Base-by-base conservation (phyloP, 768 basidiomycete genomes). In the Holtermannia corniformis region DNA sequence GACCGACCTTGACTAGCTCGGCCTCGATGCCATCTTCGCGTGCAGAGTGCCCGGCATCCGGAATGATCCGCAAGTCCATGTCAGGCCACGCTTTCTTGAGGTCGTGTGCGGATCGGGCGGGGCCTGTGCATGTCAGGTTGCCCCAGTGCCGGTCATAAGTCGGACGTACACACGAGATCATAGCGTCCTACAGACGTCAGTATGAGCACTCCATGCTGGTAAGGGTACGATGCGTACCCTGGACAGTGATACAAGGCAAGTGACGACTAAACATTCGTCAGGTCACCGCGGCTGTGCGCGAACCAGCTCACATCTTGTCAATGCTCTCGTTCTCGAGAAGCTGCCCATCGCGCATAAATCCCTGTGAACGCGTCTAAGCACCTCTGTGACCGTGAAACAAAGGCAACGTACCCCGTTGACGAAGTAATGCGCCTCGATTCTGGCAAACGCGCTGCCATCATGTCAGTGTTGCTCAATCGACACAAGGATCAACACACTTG, bases 1-100 rank as follows among this genome's bases (percentile, higher is more conserved):
- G n/a, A 57, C 57, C 20, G 32, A 56, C 87, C 77, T 87, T 79
- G 14, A 87, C 79, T 40, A 93, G 76, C 50, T 84, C 71, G 68
- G 81, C 81, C 23, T 81, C 75, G 10, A 75, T 92, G 2, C 83
- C 84, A 1, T 75, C 64, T 72, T 93, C 91, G 42, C 82, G 80
- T 12, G 86, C 78, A 25, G 85, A 87, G 70, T 95, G 91, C 0
- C 90, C 90, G 2, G 90, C 89, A 69, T 87, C 85, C 14, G 85
- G 82, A 12, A 90, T 83, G 47, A 90, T 79, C 55, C 81, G 76
- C 4, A 92, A 71, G 10, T 81, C 80, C n/a, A 81, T 72, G 64
- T 89, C 85, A 1, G 87, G 87, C 80, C 85, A 89, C 7, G 75
- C 79, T 72, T 84, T 85, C 76, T 89, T 88, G 49, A 92, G 77